Base-by-base conservation (phyloP, 2,329 filamentous ascomycete species). In the Aspergillus sp. region DNA sequence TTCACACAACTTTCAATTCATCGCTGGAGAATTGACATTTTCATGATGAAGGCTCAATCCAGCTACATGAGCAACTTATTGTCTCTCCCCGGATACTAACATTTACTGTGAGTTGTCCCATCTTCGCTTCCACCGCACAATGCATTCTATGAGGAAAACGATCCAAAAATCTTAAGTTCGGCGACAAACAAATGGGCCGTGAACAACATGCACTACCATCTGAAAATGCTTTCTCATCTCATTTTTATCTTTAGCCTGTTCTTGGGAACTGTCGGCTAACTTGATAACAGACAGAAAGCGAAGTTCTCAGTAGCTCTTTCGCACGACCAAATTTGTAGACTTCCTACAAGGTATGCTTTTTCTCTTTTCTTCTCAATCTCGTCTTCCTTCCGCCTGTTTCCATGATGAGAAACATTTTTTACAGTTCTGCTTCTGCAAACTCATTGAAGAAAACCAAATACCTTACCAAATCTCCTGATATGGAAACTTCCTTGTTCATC, bases 361-460 rank as follows among this genome's bases (percentile, higher is more conserved):
- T 45, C 40, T 49, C 45, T 24, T 52, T 22, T 22, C 22, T 22
- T 22, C 7, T 22, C 22, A 7, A 7, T 7, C 49, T 45, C 16
- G 41, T 44, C 48, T 47, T 38, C 19, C 26, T 17, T 45, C 51
- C 14, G 9, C 51, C 3, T 13, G 36, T 49, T 67, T 64, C 50
- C 55, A 66, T 78, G 77, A 79, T 79, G 76, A 79, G 70, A 73
- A 68, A 75, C 61, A 72, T 71, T 76, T 65, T 74, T 73, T 76
- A 78, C 80, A 83, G 80, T 83, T 83, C 80, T 83, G 80, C 80
- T 83, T 81, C 80, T 81, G 80, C 74, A 81, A 80, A 69, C 65
- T 53, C 61, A 66, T 79, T 82, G 80, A 81, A 78, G 80, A 82
- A 69, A 80, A 75, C 66, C 65, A 74, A 74, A 76, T 79, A 80